phyloP scores from a whole-genome alignment of 2,329 filamentous ascomycete genomes.

The Exophiala phaeomuriformis region DNA sequence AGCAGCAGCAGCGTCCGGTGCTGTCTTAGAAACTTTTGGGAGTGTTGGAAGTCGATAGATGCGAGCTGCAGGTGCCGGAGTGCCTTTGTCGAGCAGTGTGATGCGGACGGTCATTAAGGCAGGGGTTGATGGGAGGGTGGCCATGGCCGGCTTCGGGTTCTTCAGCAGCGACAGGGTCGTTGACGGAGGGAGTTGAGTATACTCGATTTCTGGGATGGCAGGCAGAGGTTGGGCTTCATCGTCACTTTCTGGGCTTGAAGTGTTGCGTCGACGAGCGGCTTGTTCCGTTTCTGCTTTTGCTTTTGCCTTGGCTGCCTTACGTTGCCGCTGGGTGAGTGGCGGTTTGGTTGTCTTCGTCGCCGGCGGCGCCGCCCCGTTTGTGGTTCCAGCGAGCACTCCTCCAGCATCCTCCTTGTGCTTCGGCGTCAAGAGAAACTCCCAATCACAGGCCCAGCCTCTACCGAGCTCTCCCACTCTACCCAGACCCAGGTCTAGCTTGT shows the following conservation, averaged over 20 bases:
- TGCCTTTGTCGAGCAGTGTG: constrained; percentile 61
- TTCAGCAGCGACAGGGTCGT: constrained; percentile 34
- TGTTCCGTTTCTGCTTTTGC: constrained; percentile 7
- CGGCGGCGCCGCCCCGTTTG: neutral
- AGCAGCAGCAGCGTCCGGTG: neutral
- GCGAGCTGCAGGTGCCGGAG: constrained; percentile 63
- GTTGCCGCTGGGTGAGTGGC: constrained; percentile 21
- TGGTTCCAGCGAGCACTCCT: too few species aligned
- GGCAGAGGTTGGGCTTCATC: constrained; percentile 8
- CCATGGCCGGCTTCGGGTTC: constrained; percentile 22
- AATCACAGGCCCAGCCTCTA: constrained; percentile 74
- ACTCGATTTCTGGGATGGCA: constrained; percentile 28
- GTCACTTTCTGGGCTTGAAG: constrained; percentile 19
- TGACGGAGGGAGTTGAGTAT: constrained; percentile 37
- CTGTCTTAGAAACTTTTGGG: too few species aligned
- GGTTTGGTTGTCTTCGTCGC: neutral
- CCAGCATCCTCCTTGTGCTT: neutral
- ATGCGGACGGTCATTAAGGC: constrained; percentile 58
- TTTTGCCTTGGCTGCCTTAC: constrained; percentile 21
- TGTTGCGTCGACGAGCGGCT: constrained; percentile 13
- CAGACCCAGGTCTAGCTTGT: constrained; percentile 63
- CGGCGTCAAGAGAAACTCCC: constrained; percentile 56
- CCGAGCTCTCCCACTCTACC: constrained; percentile 76
- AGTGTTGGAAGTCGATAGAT: constrained; percentile 69
- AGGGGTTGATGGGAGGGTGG: constrained; percentile 25